Base-by-base conservation (phyloP, 2,329 filamentous ascomycete species). In the Clathrospora elynae region DNA sequence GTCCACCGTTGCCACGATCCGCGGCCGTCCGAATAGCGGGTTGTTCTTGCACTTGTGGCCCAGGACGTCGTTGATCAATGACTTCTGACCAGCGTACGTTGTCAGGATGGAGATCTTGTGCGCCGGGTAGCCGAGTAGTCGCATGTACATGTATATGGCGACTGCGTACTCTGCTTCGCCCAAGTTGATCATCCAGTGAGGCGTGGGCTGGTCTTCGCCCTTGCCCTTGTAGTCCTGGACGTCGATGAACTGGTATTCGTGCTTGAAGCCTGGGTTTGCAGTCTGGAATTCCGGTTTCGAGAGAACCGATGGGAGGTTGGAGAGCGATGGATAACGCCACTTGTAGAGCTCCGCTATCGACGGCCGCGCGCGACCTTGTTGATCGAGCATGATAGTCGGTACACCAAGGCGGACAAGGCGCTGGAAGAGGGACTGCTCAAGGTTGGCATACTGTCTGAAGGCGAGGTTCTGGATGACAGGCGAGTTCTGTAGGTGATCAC, bases 91-190 rank as follows among this genome's bases (percentile, higher is more conserved):
- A 11, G 93, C 90, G 67, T 99, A 99, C 0, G 92, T 95, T 2
- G 91, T 87, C 40, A 99, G 77, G 47, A 99, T 96, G 34, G 83
- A 89, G 60, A 99, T 96, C 64, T 86, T 82, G 25, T 75, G 74
- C 3, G 88, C 87, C 4, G 93, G 89, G 59, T 99, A 99, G 12
- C 92, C 93, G 4, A 99, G 82, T 13, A 99, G 77, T 13, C 93
- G 86, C 93, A 99, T 97, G 68, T 97, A 99, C 73, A 96, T 90
- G 73, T 85, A 99, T 19, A 99, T 80, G 3, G 93, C 93, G 17
- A 97, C 93, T 2, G 90, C 88, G 67, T 97, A 99, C 72, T 99
- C 95, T 2, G 93, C 93, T 72, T 99, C 93, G 32, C 93, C 93
- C 30, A 97, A 74, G 62, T 99, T 99, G 69, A 97, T 92, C 40